phyloP scores from a whole-genome alignment of 1,139 yeast genomes.

The Zygoascus meyerae region DNA sequence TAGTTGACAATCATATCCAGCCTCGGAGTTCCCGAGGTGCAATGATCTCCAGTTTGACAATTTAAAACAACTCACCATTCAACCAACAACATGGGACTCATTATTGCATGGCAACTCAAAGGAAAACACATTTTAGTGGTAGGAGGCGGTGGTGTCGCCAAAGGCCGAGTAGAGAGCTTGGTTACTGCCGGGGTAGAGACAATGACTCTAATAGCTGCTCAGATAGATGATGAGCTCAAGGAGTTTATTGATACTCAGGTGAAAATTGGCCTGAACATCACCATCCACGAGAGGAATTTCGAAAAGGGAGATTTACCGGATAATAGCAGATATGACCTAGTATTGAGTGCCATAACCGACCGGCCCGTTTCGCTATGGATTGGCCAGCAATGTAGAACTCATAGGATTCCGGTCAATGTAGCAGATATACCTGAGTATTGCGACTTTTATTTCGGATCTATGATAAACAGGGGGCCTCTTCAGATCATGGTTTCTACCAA shows the following conservation, averaged over 20 bases:
- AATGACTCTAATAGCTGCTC: slow-evolving; percentile 2
- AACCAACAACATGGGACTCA: slow-evolving; percentile 4
- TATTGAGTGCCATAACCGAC: slow-evolving; percentile 72
- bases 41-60: no score
- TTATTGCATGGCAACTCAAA: slow-evolving; percentile 61
- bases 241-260: slow-evolving; percentile 8
- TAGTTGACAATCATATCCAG: no score
- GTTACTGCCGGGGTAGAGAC: slow-evolving; percentile 55
- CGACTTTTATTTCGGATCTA: slow-evolving; percentile 82
- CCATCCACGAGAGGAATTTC: slow-evolving; percentile 8
- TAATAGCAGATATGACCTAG: slow-evolving; percentile 46
- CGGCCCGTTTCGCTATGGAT: slow-evolving; percentile 54
- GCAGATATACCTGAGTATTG: slow-evolving; percentile 82
- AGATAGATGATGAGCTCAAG: slow-evolving; percentile 7
- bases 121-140: slow-evolving; percentile 62
- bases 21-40: no score
- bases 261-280: background rate
- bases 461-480: slow-evolving; percentile 67
- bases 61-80: no score
- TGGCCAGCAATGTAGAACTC: slow-evolving; percentile 50
- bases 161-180: slow-evolving; percentile 59
- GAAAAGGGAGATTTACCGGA: slow-evolving; percentile 19
- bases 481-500: slow-evolving; percentile 82
- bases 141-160: slow-evolving; percentile 81
- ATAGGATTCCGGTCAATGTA: slow-evolving; percentile 62